Evolutionary conservation across 2,329 filamentous ascomycete genomes (phyloP).

Genomic region (Aspergillus novofumigatus): DNA sequence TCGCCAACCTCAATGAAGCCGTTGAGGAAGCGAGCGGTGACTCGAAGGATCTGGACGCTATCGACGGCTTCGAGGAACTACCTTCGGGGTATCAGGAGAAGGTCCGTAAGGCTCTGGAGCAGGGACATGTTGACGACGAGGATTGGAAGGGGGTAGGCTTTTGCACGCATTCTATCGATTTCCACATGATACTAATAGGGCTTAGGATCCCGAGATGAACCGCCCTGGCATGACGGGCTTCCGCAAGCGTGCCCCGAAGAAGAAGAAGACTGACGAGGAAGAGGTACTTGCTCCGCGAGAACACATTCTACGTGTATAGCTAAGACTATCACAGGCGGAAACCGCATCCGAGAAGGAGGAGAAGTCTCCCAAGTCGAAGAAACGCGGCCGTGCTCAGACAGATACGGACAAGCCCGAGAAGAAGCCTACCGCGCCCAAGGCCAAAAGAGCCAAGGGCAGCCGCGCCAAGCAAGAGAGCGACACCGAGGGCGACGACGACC

Average conservation of each 20-base stretch:
- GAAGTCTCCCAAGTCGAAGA: constrained; percentile 16
- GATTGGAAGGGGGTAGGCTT: constrained; percentile 84
- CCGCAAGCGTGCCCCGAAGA: constrained; percentile 41
- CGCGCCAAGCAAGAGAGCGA: constrained; percentile 9
- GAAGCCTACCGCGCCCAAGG: constrained; percentile 9
- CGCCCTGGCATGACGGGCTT: constrained; percentile 63
- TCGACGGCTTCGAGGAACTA: constrained; percentile 81
- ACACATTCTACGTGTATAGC: constrained; percentile 4
- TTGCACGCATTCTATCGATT: background rate
- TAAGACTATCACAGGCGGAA: constrained; percentile 10
- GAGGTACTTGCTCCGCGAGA: constrained; percentile 15
- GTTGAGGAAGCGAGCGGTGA: constrained; percentile 39
- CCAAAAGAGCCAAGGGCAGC: constrained; percentile 11
- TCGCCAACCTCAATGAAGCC: constrained; percentile 60
- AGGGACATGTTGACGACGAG: constrained; percentile 76
- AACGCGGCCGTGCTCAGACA: constrained; percentile 11
- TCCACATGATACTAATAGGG: constrained; percentile 5
- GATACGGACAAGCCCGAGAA: constrained; percentile 12
- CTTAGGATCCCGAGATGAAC: constrained; percentile 71
- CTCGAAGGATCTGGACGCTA: constrained; percentile 57
- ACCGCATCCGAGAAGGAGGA: constrained; percentile 8
- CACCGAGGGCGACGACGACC: background rate
- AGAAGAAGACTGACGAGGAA: constrained; percentile 30
- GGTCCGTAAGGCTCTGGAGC: constrained; percentile 64
- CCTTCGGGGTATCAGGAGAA: constrained; percentile 66